A percentile compares a stretch with the other conserved stretches of the same genome.
phyloP scores from a whole-genome alignment of 176 grass and related monocot species.

The Metroxylon sagu region DNA sequence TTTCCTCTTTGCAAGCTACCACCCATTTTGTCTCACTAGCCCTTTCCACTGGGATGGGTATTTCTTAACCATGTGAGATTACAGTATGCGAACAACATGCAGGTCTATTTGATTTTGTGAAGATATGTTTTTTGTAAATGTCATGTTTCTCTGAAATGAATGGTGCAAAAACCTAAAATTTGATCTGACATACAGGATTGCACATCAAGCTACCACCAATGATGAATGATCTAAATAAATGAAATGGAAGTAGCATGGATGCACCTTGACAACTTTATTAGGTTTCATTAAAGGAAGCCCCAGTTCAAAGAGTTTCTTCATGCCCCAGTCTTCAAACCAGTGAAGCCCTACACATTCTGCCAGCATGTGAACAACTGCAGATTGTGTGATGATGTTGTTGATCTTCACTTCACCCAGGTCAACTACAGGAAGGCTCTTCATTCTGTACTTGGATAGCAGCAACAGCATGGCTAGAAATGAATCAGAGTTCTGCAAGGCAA shows the following conservation, averaged over 20 bases:
- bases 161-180: no score
- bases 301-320: conserved; percentile 54
- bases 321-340: conserved; percentile 95
- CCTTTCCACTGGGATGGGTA: no score
- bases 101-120: no score
- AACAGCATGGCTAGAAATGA: conserved; percentile 94
- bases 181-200: no score
- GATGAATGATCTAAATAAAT: background rate
- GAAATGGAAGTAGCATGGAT: background rate
- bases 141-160: no score
- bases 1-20: no score
- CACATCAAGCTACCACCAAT: no score
- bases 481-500: conserved; percentile 84
- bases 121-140: no score
- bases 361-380: conserved; percentile 87
- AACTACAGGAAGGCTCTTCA: conserved; percentile 95
- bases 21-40: no score
- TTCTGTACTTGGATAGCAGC: conserved; percentile 87
- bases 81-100: no score
- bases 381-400: conserved; percentile 91
- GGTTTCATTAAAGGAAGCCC: conserved; percentile 83
- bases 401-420: conserved; percentile 71
- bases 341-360: conserved; percentile 85
- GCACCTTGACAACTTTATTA: conserved; percentile 61
- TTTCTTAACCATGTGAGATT: no score